phyloP scores from a whole-genome alignment of 768 basidiomycete genomes.

The Tephrocybe sp. region DNA sequence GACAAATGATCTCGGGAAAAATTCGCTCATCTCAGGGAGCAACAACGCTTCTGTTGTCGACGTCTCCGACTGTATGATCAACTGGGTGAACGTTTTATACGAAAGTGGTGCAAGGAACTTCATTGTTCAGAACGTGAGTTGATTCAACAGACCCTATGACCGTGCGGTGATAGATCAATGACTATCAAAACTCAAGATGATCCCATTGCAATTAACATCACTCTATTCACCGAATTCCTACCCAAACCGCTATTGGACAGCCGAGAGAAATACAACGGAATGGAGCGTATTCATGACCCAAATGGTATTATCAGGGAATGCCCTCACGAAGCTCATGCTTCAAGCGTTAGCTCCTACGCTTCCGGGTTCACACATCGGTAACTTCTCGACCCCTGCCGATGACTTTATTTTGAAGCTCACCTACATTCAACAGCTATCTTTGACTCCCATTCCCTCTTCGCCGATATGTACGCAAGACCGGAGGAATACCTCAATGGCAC shows the following conservation, averaged over 20 bases:
- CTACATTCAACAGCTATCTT: conserved; percentile 41
- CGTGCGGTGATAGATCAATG: background rate
- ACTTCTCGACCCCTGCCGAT: no score
- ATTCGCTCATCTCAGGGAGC: conserved; percentile 50
- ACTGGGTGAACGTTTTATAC: conserved; percentile 57
- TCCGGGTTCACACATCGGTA: conserved; percentile 56
- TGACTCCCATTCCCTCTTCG: conserved; percentile 57
- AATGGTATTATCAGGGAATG: conserved; percentile 48
- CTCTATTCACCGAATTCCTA: conserved; percentile 47
- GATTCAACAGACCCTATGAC: background rate
- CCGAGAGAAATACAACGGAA: conserved; percentile 49
- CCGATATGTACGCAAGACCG: conserved; percentile 54
- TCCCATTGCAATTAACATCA: conserved; percentile 48
- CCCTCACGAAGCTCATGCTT: conserved; percentile 50
- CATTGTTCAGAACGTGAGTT: conserved; percentile 61
- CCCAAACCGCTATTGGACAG: conserved; percentile 47
- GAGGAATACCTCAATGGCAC: conserved; percentile 58
- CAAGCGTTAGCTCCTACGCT: conserved; percentile 43
- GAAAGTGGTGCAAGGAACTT: conserved; percentile 60
- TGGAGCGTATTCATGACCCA: conserved; percentile 57
- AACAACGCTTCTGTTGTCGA: conserved; percentile 55
- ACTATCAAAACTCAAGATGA: conserved; percentile 38
- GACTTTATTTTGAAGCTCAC: no score
- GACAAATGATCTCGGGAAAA: conserved; percentile 60
- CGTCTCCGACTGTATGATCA: conserved; percentile 54